Percentiles rank a stretch among this genome's conserved stretches.
Evolutionary conservation across 2,329 filamentous ascomycete genomes (phyloP).

Genomic region (Calonectria naviculata): DNA sequence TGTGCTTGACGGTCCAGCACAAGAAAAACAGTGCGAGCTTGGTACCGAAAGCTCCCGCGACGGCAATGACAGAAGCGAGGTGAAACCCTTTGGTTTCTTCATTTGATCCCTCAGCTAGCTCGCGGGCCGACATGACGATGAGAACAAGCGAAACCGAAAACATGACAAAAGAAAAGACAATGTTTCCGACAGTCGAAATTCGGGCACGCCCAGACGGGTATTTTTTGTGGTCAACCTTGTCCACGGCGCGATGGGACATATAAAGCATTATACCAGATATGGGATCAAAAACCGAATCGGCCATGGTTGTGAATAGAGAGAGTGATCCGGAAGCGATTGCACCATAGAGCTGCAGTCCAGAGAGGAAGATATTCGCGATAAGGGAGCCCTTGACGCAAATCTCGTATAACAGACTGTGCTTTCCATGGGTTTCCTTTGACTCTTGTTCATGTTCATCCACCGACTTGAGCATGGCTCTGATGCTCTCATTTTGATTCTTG

Average conservation of each 20-base stretch:
- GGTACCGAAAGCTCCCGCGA: neutral
- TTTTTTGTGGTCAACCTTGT: neutral
- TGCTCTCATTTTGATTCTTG: conserved; percentile 6
- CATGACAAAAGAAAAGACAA: conserved; percentile 11
- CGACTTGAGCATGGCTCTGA: conserved; percentile 6
- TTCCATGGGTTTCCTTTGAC: conserved; percentile 1
- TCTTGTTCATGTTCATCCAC: conserved; percentile 5
- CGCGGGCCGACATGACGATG: conserved; percentile 9
- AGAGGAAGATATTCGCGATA: neutral
- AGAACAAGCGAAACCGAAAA: conserved; percentile 3
- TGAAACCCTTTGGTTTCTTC: neutral
- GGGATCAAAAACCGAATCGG: conserved; percentile 7
- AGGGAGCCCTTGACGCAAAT: conserved; percentile 9
- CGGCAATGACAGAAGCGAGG: neutral
- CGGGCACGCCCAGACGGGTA: neutral
- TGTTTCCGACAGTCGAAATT: neutral
- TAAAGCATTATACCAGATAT: conserved; percentile 11
- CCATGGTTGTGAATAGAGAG: conserved; percentile 7
- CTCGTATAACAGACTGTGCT: neutral
- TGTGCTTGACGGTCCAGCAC: conserved; percentile 6
- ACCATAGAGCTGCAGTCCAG: neutral
- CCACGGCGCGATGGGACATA: conserved; percentile 2
- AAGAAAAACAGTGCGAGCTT: neutral
- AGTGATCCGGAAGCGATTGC: neutral
- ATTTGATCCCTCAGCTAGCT: neutral